Base-by-base conservation (phyloP, 2,329 filamentous ascomycete genomes). In the Penicillium oxalicum region DNA sequence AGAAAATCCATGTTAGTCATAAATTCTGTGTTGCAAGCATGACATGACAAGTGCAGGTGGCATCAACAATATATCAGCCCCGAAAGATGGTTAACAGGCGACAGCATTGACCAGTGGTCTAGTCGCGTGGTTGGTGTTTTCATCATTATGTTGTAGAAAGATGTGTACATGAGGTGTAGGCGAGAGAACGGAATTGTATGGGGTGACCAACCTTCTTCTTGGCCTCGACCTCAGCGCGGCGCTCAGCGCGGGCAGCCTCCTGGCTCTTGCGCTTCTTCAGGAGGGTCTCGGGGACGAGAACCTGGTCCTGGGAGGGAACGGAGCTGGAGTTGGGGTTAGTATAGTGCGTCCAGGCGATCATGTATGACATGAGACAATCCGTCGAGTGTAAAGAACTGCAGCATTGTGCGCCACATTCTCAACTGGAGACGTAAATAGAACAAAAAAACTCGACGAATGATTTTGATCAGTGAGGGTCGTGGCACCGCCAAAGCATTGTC, bases 221-320 rank as follows among this genome's bases (percentile, higher is more conserved):
- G 82, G 95, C 87, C 77, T 90, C 82, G 61, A 83, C 74, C 69
- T 88, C 87, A 61, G 87, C 81, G 63, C 81, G 76, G 73, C 85
- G 86, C 78, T 91, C 88, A 75, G 93, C 91, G 75, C 91, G 88
- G 74, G 91, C 90, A 85, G 96, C 95, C 85, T 98, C 93, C 80
- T 96, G 91, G 76, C 84, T 89, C 90, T 98, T 98, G 81, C 93
- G 88, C 89, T 98, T 98, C 88, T 98, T 98, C 76, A 98, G 84
- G 70, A 98, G 88, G 68, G 93, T 98, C 88, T 98, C 93, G 66
- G 93, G 93, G 73, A 97, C 89, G 74, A 97, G 82, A 74, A 98
- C 84, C 76, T 97, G 87, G 76, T 96, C 88, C 77, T 91, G 78
- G 75, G 90, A 95, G 64, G 93, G 89, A 71, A 95, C 88, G 77